A percentile compares a stretch with the other conserved stretches of the same genome.
Evolutionary conservation across 805 yeast genomes (phyloP).

Genomic region (Komagataella populi): DNA sequence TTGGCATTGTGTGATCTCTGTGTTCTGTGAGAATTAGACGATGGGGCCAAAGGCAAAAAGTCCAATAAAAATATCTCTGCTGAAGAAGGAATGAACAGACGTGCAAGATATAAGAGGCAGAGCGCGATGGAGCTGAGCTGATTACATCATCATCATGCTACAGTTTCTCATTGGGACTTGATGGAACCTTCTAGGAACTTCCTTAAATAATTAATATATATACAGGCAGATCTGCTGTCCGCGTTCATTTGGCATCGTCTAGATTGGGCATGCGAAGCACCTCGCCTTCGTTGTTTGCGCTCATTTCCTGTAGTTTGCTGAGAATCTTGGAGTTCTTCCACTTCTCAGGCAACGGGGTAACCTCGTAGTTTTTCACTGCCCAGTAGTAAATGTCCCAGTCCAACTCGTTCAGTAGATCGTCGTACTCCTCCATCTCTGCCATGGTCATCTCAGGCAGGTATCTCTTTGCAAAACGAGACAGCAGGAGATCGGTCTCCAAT

Average conservation of each 20-base stretch:
- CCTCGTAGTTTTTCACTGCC: constrained; percentile 77
- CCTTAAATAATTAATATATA: no score
- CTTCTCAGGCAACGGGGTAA: constrained; percentile 77
- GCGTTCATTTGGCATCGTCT: neutral
- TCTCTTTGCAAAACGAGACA: constrained; percentile 75
- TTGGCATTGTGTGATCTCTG: constrained; percentile 14
- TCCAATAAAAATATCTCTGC: neutral
- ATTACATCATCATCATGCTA: neutral
- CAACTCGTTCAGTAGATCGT: constrained; percentile 74
- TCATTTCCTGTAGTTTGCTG: constrained; percentile 52
- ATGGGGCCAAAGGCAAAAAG: neutral
- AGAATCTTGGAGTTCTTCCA: constrained; percentile 66
- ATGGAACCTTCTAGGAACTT: neutral
- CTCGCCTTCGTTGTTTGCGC: constrained; percentile 58
- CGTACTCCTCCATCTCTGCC: constrained; percentile 75
- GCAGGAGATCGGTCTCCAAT: constrained; percentile 77
- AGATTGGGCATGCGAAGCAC: constrained; percentile 77
- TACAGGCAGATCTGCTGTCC: neutral
- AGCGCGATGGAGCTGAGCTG: neutral
- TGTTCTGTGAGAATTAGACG: neutral
- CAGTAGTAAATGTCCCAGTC: constrained; percentile 99
- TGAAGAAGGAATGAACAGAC: neutral
- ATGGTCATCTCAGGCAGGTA: constrained; percentile 43
- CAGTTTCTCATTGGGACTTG: neutral
- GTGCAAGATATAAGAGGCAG: neutral